Percentiles rank a stretch among this genome's conserved stretches.
Conservation (phyloP, 768 basidiomycete genomes). For the Mycena haematopus region DNA sequence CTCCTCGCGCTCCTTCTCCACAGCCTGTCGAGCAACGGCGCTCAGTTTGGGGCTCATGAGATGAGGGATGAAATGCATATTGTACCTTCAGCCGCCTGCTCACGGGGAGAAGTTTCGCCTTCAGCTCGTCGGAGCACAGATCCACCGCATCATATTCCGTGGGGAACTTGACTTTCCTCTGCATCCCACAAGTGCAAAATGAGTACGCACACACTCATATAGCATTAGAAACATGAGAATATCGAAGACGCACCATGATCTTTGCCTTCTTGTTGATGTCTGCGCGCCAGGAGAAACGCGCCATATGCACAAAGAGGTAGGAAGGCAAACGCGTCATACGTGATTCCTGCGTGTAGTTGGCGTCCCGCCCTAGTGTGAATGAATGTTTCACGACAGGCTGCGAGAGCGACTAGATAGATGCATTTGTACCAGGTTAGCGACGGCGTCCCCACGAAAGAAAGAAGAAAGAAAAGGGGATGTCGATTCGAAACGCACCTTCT, state of each 20-base stretch:
- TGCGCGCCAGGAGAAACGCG: constrained; percentile 92
- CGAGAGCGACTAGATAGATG: constrained; percentile 69
- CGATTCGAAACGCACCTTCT: constrained; percentile 64
- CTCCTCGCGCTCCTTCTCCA: constrained; percentile 86
- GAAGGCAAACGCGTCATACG: constrained; percentile 84
- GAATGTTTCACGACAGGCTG: constrained; percentile 88
- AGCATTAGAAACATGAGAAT: not conserved
- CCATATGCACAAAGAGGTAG: constrained; percentile 92
- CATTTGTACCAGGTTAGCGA: not conserved
- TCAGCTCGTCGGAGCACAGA: constrained; percentile 80
- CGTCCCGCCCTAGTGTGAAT: constrained; percentile 78
- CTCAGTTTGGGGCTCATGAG: not conserved
- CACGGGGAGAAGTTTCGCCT: constrained; percentile 71
- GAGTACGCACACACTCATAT: not conserved
- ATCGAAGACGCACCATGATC: constrained; percentile 75
- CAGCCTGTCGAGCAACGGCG: constrained; percentile 41
- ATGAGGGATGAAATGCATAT: too few relatives aligned
- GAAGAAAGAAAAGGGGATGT: constrained; percentile 2
- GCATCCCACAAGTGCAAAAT: constrained; percentile 1
- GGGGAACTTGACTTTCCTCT: constrained; percentile 94
- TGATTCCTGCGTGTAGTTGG: constrained; percentile 80
- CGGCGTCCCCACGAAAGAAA: not conserved
- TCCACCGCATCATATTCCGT: constrained; percentile 88
- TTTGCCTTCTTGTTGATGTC: constrained; percentile 95
- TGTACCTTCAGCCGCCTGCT: constrained; percentile 64